Percentiles rank a stretch among this genome's conserved stretches.
Conservation (phyloP, 225 moss, liverwort and hornwort species). For the Polytrichum commune region DNA sequence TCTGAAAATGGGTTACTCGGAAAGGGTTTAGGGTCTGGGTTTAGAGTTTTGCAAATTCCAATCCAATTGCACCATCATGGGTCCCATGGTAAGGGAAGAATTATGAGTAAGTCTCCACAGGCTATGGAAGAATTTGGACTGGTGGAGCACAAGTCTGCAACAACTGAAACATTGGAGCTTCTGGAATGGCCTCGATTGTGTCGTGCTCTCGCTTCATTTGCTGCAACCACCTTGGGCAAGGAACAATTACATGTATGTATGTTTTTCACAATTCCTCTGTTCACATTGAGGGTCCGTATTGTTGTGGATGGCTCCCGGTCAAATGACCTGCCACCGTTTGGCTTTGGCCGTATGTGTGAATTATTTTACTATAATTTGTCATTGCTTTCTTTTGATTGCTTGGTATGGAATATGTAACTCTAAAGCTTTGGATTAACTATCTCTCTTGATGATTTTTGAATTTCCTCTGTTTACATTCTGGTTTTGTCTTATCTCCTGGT, state of each 20-base stretch:
- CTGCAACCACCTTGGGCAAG: constrained; percentile 50
- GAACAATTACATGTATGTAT: constrained; percentile 29
- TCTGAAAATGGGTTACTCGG: not conserved
- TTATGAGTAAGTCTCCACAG: constrained; percentile 16
- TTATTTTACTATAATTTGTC: too few relatives aligned
- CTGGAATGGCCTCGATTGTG: constrained; percentile 63
- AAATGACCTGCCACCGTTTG: not conserved
- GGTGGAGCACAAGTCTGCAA: constrained; percentile 29
- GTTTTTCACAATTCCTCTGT: not conserved
- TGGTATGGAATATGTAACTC: too few relatives aligned
- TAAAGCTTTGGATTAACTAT: too few relatives aligned
- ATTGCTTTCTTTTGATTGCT: too few relatives aligned
- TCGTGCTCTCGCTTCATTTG: constrained; percentile 51
- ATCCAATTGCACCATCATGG: not conserved
- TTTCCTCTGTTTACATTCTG: not conserved
- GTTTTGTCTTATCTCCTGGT: not conserved
- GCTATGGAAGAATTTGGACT: constrained; percentile 16
- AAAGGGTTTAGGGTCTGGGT: not conserved
- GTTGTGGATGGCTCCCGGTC: not conserved
- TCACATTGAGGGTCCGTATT: not conserved
- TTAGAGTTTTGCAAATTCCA: not conserved
- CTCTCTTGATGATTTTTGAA: too few relatives aligned
- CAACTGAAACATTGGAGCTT: constrained; percentile 39
- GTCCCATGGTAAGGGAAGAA: not conserved
- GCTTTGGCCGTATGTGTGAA: not conserved